Evolutionary conservation across 2,329 filamentous ascomycete genomes (phyloP).

Genomic region (Malbranchea cinnamomea): DNA sequence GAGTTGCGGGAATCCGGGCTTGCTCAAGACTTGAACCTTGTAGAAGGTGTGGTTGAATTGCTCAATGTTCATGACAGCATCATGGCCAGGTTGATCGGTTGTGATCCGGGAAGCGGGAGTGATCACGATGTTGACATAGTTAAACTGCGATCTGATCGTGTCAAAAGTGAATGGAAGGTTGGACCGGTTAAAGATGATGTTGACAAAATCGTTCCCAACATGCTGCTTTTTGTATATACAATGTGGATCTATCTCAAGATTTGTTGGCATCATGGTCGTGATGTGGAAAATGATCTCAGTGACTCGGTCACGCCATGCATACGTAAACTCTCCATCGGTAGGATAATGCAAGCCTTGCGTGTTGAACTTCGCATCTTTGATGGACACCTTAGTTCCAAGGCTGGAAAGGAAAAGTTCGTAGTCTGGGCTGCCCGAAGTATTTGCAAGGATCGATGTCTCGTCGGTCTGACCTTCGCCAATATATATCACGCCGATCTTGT

Average conservation of each 20-base stretch:
- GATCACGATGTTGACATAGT: slow-evolving; percentile 93
- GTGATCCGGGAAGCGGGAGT: slow-evolving; percentile 49
- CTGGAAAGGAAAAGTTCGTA: slow-evolving; percentile 75
- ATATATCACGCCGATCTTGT: slow-evolving; percentile 92
- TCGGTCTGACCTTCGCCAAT: slow-evolving; percentile 72
- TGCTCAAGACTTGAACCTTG: slow-evolving; percentile 76
- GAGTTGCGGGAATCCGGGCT: slow-evolving; percentile 77
- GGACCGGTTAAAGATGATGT: slow-evolving; percentile 95
- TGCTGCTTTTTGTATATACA: slow-evolving; percentile 82
- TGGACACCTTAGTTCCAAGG: slow-evolving; percentile 64
- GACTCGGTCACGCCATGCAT: slow-evolving; percentile 88
- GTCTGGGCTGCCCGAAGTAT: slow-evolving; percentile 71
- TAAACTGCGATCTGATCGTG: slow-evolving; percentile 89
- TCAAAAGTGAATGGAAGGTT: slow-evolving; percentile 79
- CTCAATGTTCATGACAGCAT: slow-evolving; percentile 7
- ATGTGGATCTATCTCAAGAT: slow-evolving; percentile 57
- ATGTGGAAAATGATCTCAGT: slow-evolving; percentile 94
- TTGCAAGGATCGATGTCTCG: slow-evolving; percentile 74
- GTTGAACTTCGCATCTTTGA: slow-evolving; percentile 78
- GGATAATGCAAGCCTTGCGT: slow-evolving; percentile 81
- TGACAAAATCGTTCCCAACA: slow-evolving; percentile 95
- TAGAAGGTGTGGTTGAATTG: slow-evolving; percentile 48
- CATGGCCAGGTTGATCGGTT: slow-evolving; percentile 15
- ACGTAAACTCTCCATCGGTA: slow-evolving; percentile 72
- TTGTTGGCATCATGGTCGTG: slow-evolving; percentile 92